These are phyloP conservation scores for Clonostachys rosea DNA, from an alignment of 2,329 filamentous ascomycete genomes.

Conservation along the genomic window DNA sequence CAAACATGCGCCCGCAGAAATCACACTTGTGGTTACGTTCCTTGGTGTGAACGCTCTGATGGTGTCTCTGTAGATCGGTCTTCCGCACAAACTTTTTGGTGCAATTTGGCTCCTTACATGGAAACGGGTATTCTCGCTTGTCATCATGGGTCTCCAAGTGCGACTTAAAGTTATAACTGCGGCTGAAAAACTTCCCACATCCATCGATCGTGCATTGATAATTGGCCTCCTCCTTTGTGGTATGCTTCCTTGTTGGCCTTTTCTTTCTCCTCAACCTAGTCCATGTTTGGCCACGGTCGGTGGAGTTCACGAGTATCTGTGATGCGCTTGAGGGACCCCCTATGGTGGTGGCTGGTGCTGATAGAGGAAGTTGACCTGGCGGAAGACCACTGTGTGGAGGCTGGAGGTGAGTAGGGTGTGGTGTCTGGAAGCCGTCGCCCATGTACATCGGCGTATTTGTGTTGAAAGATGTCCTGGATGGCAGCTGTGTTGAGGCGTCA, in stretches of 20 bases:
- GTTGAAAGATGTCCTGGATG: too few species aligned
- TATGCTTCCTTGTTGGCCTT: slow-evolving; percentile 32
- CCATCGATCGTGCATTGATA: slow-evolving; percentile 63
- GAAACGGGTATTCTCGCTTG: slow-evolving; percentile 64
- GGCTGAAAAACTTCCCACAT: slow-evolving; percentile 76
- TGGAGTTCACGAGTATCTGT: neutral
- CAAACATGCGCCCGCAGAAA: slow-evolving; percentile 67
- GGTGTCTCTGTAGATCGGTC: slow-evolving; percentile 66
- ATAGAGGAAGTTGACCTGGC: neutral
- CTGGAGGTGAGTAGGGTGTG: neutral
- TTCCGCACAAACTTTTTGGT: slow-evolving; percentile 75
- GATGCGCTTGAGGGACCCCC: neutral
- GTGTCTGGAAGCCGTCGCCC: too few species aligned
- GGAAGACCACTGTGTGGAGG: neutral
- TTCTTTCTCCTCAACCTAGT: slow-evolving; percentile 1
- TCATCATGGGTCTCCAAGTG: slow-evolving; percentile 83
- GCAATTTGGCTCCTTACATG: slow-evolving; percentile 62
- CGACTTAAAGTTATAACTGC: slow-evolving; percentile 82
- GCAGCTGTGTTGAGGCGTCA: too few species aligned
- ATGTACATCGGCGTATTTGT: too few species aligned
- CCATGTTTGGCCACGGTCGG: neutral
- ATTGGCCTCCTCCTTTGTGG: slow-evolving; percentile 65
- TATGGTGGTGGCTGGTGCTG: neutral
- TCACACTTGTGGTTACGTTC: slow-evolving; percentile 65
- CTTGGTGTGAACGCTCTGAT: slow-evolving; percentile 69